Evolutionary conservation across 1,284 basidiomycete species (phyloP), one percentile per base, ranked within the genome.

Genomic region (Boletus sp.): DNA sequence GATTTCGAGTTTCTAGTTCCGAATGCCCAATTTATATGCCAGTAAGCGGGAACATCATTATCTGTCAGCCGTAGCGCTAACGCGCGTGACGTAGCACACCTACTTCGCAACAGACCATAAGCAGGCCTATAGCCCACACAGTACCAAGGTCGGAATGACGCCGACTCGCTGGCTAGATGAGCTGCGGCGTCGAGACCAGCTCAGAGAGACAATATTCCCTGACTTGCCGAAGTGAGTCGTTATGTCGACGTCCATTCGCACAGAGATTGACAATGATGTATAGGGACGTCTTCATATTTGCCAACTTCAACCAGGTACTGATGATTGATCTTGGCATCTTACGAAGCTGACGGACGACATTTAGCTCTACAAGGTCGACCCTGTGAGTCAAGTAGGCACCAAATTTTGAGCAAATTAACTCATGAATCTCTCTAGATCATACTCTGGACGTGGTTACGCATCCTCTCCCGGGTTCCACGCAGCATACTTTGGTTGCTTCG

Each of bases 51-150:
- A 22, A 34, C 29, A 6, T 27, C 12, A 17, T 26, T 26, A 8
- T 32, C 3, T 32, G 20, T 47, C 20, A 3, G 35, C 38, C 39
- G 25, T 26, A 36, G 29, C 27, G 36, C 46, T 54, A 16, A 50
- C 23, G n/a, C 9, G 12, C 27, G 34, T 30, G 38, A 16, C 17
- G 13, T 34, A 77, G 71, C 74, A 77, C 57, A 74, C 79, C 13
- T 83, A 81, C 61, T 81, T 83, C 58, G 78, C 75, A 32, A 78
- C 78, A 19, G 81, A 83, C 53, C 81, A 83, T 57, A 76, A 72
- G 52, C 81, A 84, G 53, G 67, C 71, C 9, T 72, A 60, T 48
- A 56, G 58, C 40, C 30, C 61, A 12, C 38, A 54, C 44, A 51
- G 56, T 34, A 53, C 53, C 16, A 53, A 51, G 2, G 41, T 57